Evolutionary conservation across 768 basidiomycete species (phyloP).

Genomic region (Boletellus emodensis): DNA sequence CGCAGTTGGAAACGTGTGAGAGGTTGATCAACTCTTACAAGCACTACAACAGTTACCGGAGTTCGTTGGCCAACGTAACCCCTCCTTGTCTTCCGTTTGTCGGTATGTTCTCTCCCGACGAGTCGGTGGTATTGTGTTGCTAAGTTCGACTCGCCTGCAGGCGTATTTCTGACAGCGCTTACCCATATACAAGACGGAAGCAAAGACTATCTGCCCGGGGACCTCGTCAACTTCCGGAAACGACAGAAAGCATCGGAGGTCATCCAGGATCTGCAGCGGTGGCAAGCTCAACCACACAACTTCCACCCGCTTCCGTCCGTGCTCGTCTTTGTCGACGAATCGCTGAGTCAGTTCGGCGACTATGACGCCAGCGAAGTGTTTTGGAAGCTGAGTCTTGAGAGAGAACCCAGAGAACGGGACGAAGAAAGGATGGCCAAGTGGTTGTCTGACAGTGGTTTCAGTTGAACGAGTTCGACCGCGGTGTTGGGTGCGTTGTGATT

Average conservation of each 20-base stretch:
- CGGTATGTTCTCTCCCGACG: constrained; percentile 36
- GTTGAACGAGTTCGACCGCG: constrained; percentile 13
- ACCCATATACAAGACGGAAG: constrained; percentile 64
- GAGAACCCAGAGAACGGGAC: constrained; percentile 55
- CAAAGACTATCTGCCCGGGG: constrained; percentile 42
- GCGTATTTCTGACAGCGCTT: constrained; percentile 55
- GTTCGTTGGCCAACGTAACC: constrained; percentile 47
- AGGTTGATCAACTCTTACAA: constrained; percentile 60
- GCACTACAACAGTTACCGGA: constrained; percentile 63
- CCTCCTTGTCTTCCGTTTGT: constrained; percentile 72
- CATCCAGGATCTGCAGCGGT: constrained; percentile 53
- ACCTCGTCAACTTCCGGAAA: constrained; percentile 58
- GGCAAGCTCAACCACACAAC: constrained; percentile 54
- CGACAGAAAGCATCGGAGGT: constrained; percentile 52
- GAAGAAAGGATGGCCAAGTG: constrained; percentile 45
- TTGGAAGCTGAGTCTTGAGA: constrained; percentile 45
- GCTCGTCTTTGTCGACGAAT: constrained; percentile 40
- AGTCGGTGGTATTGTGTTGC: neutral
- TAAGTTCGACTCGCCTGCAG: constrained; percentile 27
- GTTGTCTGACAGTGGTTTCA: constrained; percentile 38
- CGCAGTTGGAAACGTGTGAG: constrained; percentile 50
- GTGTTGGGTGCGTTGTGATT: neutral
- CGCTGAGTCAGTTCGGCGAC: constrained; percentile 35
- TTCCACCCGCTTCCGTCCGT: constrained; percentile 43
- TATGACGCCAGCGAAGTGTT: constrained; percentile 32